phyloP scores from a whole-genome alignment of 306 rosid genomes.

The Prosopis cineraria region DNA sequence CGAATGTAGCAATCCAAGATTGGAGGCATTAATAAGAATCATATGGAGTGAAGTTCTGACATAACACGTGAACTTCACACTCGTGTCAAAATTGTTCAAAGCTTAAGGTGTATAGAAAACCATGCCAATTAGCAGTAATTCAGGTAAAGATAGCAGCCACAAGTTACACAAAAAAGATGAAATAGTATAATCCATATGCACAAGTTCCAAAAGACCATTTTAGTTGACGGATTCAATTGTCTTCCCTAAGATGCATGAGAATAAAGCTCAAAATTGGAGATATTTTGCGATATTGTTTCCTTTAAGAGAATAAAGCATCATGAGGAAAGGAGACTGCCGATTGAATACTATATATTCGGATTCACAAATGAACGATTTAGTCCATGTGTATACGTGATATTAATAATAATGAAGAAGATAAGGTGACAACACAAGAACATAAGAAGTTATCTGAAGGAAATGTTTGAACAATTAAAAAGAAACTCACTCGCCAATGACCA shows the following conservation, averaged over 20 bases:
- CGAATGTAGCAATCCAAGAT: conserved; percentile 20
- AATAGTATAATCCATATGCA: neutral
- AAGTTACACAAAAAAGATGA: neutral
- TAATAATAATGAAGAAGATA: neutral
- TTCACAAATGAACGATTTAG: neutral
- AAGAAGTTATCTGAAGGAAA: neutral
- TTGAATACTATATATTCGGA: neutral
- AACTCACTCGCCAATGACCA: conserved; percentile 84
- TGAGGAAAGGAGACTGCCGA: neutral
- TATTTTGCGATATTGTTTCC: conserved; percentile 7
- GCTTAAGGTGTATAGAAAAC: neutral
- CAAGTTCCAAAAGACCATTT: conserved; percentile 1
- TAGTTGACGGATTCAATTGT: neutral
- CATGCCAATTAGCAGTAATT: neutral
- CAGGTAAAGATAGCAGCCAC: neutral
- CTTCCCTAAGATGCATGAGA: conserved; percentile 25
- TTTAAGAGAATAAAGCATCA: conserved; percentile 19
- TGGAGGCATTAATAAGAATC: conserved; percentile 2
- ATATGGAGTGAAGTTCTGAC: conserved; percentile 6
- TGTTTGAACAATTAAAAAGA: conserved; percentile 7
- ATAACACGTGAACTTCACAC: conserved; percentile 5
- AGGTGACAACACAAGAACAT: neutral
- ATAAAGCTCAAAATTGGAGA: neutral
- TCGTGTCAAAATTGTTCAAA: neutral
- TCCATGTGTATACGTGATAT: neutral